Evolutionary conservation across 1,284 basidiomycete species (phyloP), one percentile per base, ranked within the genome.

Genomic region (Fomitopsis palustris): DNA sequence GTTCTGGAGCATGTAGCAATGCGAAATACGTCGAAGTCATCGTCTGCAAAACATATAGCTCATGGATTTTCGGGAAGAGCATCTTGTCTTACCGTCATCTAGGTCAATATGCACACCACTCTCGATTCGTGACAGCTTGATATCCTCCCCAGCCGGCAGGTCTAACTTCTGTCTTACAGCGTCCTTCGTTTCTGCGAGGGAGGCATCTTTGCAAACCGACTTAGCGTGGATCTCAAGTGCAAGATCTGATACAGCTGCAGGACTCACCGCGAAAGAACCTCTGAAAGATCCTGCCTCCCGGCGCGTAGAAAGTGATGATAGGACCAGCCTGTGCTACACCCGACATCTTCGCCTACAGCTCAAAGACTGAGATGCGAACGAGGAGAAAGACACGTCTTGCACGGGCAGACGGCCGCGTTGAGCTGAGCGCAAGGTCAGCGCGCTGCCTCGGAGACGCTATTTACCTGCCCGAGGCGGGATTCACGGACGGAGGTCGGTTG

Each of bases 21-120:
- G 59, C 75, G 72, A 69, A 92, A 88, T 1, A 88, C 89, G 55
- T 86, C 85, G 62, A 90, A 92, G 70, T 92, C 89, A 52, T 88
- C 89, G 51, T 90, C 89, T 92, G 63, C 54, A 33, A 21, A 45
- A 49, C 39, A 29, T 14, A 16, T 43, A 21, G n/a, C 35, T n/a
- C 19, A 23, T 42, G 39, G 56, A 37, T 21, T 41, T 53, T 19
- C 31, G 19, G 52, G 56, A 49, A 47, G 47, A 25, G 8, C 14
- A 57, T 45, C 23, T 12, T 17, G 17, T 67, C 79, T 61, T 65
- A 89, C 90, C 87, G 67, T 92, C 89, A 54, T 89, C 88, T 27
- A 92, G 76, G 68, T 88, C 86, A 49, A 91, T 80, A 17, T 70
- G 67, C 60, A 72, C 74, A 6, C 78, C 81, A n/a, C 78, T 77